Base-by-base conservation (phyloP, 106 monocot genomes). In the Dactylorhiza incarnata region DNA sequence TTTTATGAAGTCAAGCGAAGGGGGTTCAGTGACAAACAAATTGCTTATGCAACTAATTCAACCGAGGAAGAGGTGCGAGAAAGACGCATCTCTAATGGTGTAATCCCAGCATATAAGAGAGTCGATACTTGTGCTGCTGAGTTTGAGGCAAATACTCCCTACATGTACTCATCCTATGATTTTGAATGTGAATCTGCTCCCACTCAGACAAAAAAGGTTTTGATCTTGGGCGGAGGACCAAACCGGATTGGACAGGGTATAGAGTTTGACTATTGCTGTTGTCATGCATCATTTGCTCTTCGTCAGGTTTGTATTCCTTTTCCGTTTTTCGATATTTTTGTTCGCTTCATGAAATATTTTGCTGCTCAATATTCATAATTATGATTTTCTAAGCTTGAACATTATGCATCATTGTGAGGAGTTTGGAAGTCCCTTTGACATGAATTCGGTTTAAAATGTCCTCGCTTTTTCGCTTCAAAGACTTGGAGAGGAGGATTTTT, bases 61-160 rank as follows among this genome's bases (percentile, higher is more conserved):
- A 63, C 68, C 55, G 97, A 97, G 56, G 73, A 67, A 58, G 91
- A 91, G 24, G 94, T 97, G 14, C 78, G 97, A 63, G 63, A 77
- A 53, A 87, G 29, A 54, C 87, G 97, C 0, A 43, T 89, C 47
- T 83, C 89, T 19, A 50, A 87, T 26, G 94, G 94, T 50, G 85
- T 97, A 20, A 72, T 81, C 45, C 97, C 97, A 53, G 78, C 91
- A 83, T 97, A 86, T 62, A 97, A 97, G 75, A 91, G 97, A 72
- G 97, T 97, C 45, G 97, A 97, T 78, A 97, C 97, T 22, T 97
- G 97, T 85, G 97, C 97, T 67, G 97, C 97, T 45, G 97, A 97
- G 66, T 97, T 97, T 79, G 97, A 97, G 82, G 97, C 97, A 51
- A 86, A 97, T 59, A 97, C 97, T 13, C 97, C 97, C 3, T 97